These are phyloP conservation scores for Claviceps cyperi DNA, from an alignment of 2,329 filamentous ascomycete species.

Conservation along the genomic window DNA sequence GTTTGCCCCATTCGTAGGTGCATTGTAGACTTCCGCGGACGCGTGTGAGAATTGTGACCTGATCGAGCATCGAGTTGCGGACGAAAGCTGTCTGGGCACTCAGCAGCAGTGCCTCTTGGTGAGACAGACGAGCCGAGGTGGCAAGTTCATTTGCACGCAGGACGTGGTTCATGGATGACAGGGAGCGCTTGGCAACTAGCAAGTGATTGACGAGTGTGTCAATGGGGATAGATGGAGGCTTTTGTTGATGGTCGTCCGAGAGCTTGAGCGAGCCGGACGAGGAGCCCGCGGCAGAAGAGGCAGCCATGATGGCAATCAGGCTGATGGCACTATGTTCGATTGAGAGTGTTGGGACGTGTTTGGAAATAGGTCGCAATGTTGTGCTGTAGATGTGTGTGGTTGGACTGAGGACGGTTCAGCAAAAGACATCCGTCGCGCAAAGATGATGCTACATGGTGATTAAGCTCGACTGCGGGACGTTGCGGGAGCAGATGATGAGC, in stretches of 20 bases:
- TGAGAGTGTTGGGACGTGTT: background rate
- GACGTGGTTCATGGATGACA: conserved; percentile 71
- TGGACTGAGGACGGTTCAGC: background rate
- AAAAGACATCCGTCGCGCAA: background rate
- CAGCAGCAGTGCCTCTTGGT: conserved; percentile 67
- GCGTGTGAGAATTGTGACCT: conserved; percentile 35
- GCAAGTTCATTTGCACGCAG: conserved; percentile 80
- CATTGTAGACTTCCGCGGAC: conserved; percentile 36
- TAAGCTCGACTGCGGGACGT: background rate
- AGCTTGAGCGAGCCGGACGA: conserved; percentile 21
- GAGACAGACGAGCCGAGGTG: conserved; percentile 54
- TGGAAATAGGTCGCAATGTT: background rate
- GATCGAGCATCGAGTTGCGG: conserved; percentile 43
- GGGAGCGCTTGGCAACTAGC: conserved; percentile 72
- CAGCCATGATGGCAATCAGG: conserved; percentile 17
- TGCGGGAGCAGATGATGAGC: background rate
- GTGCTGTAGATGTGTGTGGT: background rate
- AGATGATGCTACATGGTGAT: conserved; percentile 5
- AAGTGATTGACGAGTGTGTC: conserved; percentile 74
- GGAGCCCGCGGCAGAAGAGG: conserved; percentile 21
- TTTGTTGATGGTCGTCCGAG: conserved; percentile 12
- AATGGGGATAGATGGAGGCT: conserved; percentile 27
- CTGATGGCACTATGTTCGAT: background rate
- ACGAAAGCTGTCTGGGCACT: conserved; percentile 56
- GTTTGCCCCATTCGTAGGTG: conserved; percentile 43